A percentile compares a stretch with the other conserved stretches of the same genome.
Conservation (phyloP, 495 filamentous ascomycete species). For the Beverwykella pulmonaria region DNA sequence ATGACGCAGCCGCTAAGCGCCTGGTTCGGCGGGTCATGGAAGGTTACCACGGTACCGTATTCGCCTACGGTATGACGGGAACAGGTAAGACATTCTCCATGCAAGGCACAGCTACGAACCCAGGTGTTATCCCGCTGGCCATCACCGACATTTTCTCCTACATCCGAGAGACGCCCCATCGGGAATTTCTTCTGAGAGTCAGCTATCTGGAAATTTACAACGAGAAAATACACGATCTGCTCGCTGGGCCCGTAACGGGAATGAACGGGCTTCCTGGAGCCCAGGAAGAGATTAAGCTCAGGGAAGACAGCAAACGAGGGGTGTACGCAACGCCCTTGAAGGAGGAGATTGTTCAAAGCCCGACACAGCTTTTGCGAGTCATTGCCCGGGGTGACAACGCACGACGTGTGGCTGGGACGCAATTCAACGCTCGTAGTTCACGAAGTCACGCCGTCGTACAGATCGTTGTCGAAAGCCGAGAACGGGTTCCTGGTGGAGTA, state of each 20-base stretch:
- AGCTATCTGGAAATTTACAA: slow-evolving; percentile 99
- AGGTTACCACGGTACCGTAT: slow-evolving; percentile 97
- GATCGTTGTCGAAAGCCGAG: slow-evolving; percentile 95
- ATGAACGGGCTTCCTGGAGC: slow-evolving; percentile 51
- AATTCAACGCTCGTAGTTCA: slow-evolving; percentile 94
- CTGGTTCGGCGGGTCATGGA: slow-evolving; percentile 97
- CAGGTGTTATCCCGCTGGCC: slow-evolving; percentile 93
- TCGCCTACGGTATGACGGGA: slow-evolving; percentile 98
- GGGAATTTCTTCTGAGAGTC: slow-evolving; percentile 93
- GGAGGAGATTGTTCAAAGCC: slow-evolving; percentile 97
- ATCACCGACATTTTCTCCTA: slow-evolving; percentile 99
- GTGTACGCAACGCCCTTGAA: slow-evolving; percentile 96
- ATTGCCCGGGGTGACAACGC: slow-evolving; percentile 94
- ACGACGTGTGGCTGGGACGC: slow-evolving; percentile 84
- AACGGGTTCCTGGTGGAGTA: slow-evolving; percentile 63
- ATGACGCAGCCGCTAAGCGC: slow-evolving; percentile 90
- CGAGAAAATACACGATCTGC: slow-evolving; percentile 92
- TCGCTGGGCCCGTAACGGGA: slow-evolving; percentile 65
- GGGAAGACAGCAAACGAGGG: slow-evolving; percentile 93
- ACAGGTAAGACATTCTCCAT: slow-evolving; percentile 99
- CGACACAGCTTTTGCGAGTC: slow-evolving; percentile 90
- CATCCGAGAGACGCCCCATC: slow-evolving; percentile 91
- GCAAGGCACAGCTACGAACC: slow-evolving; percentile 96
- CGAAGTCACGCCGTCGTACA: slow-evolving; percentile 98
- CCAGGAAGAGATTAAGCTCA: slow-evolving; percentile 91